phyloP scores from a whole-genome alignment of 768 basidiomycete genomes.

The Trametes elegans region DNA sequence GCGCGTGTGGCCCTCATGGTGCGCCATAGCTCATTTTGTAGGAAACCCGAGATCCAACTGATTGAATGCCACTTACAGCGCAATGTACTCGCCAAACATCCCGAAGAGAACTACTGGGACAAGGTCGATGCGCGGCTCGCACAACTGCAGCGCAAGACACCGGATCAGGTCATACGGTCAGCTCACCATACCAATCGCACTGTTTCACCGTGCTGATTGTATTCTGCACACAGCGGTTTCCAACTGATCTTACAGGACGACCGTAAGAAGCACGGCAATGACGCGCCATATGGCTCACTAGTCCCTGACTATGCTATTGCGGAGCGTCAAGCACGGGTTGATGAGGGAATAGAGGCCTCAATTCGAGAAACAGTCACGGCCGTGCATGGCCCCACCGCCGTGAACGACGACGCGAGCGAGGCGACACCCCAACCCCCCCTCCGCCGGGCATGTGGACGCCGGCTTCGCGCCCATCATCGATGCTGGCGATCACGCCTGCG shows the following conservation, averaged over 20 bases:
- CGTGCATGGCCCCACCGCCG: too few relatives aligned
- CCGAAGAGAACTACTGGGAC: background rate
- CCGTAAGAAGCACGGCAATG: background rate
- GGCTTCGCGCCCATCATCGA: too few relatives aligned
- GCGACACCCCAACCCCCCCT: too few relatives aligned
- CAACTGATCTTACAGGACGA: background rate
- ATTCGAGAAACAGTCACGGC: too few relatives aligned
- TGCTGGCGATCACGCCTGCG: too few relatives aligned
- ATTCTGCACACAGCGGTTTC: background rate
- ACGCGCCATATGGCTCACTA: too few relatives aligned
- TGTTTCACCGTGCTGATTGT: background rate
- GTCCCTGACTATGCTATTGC: too few relatives aligned
- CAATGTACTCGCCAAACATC: background rate
- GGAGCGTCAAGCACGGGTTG: too few relatives aligned
- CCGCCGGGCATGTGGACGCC: too few relatives aligned
- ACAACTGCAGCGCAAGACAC: background rate
- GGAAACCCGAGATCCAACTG: background rate
- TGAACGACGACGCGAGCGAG: too few relatives aligned
- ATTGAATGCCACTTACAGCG: background rate
- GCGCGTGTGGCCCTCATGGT: background rate
- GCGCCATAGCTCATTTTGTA: background rate
- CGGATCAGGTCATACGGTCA: background rate
- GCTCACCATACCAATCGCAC: background rate
- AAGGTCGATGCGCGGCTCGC: background rate
- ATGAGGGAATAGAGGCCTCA: too few relatives aligned